Conservation (phyloP, 2,329 filamentous ascomycete species). For the Curvularia spicifera region DNA sequence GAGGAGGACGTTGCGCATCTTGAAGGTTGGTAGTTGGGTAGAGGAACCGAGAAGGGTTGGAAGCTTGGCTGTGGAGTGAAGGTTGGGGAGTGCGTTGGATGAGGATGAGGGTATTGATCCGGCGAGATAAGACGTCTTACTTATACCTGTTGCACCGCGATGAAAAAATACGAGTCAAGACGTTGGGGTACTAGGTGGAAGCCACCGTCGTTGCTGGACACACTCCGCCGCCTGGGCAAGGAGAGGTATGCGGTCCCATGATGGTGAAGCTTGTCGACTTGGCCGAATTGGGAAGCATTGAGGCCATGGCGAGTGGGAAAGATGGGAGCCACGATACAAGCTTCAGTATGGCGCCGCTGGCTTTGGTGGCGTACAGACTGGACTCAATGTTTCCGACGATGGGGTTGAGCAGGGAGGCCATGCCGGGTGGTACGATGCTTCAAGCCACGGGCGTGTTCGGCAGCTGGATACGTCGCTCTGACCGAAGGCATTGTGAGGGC, state of each 20-base stretch:
- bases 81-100: conserved; percentile 17
- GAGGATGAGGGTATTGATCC: conserved; percentile 19
- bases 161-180: conserved; percentile 5
- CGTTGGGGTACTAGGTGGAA: conserved; percentile 11
- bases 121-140: conserved; percentile 21
- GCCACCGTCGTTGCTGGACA: conserved; percentile 12
- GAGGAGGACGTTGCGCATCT: conserved; percentile 33
- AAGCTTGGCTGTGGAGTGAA: conserved; percentile 10
- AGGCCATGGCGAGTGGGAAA: conserved; percentile 3
- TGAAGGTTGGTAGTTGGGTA: conserved; percentile 16
- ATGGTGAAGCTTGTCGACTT: conserved; percentile 7
- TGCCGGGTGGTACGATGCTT: conserved; percentile 8
- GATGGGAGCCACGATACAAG: conserved; percentile 6
- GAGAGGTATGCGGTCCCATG: conserved; percentile 4
- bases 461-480: conserved; percentile 10
- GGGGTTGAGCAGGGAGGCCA: conserved; percentile 17
- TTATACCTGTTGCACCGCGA: conserved; percentile 16
- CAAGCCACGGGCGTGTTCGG: conserved; percentile 9
- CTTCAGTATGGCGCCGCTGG: conserved; percentile 7
- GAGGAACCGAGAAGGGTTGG: conserved; percentile 13
- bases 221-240: conserved; percentile 4
- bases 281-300: conserved; percentile 3
- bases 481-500: conserved; percentile 6
- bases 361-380: conserved; percentile 20
- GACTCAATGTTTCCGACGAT: conserved; percentile 9